These are phyloP conservation scores for Alternaria sp. DNA, from an alignment of 2,329 filamentous ascomycete genomes.

Conservation along the genomic window DNA sequence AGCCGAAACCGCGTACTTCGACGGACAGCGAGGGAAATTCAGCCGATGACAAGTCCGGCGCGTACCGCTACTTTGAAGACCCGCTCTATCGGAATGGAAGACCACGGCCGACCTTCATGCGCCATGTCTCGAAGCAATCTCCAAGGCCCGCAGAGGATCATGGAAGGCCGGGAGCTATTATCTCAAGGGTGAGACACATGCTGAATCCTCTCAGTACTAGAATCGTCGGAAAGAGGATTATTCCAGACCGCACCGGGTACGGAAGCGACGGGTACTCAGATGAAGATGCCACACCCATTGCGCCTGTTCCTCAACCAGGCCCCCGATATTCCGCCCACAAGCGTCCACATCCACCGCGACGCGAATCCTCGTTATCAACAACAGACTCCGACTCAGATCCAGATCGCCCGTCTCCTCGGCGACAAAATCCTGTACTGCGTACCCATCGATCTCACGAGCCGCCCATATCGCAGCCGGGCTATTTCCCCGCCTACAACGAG, in stretches of 20 bases:
- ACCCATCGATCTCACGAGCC: conserved; percentile 53
- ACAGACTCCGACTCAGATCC: conserved; percentile 42
- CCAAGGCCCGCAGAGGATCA: conserved; percentile 37
- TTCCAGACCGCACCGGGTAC: conserved; percentile 28
- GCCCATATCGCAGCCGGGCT: conserved; percentile 47
- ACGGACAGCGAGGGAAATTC: conserved; percentile 47
- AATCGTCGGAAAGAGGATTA: conserved; percentile 28
- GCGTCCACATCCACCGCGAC: conserved; percentile 39
- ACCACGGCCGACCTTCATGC: conserved; percentile 52
- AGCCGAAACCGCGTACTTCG: conserved; percentile 36
- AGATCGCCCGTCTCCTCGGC: conserved; percentile 32
- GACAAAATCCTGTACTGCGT: conserved; percentile 42
- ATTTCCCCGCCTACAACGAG: conserved; percentile 47
- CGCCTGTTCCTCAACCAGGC: conserved; percentile 24
- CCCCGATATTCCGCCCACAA: conserved; percentile 36
- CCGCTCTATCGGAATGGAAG: conserved; percentile 56
- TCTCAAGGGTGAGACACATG: conserved; percentile 44
- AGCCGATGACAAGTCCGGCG: conserved; percentile 52
- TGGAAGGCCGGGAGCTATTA: conserved; percentile 27
- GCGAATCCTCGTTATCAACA: conserved; percentile 43
- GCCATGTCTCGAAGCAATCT: conserved; percentile 46
- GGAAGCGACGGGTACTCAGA: conserved; percentile 40
- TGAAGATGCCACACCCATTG: conserved; percentile 39
- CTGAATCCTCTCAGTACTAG: conserved; percentile 39
- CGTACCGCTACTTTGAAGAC: conserved; percentile 58